Percentiles rank a stretch among this genome's conserved stretches.
Conservation (phyloP, 2,329 filamentous ascomycete genomes). For the Cladosporium colombiae region DNA sequence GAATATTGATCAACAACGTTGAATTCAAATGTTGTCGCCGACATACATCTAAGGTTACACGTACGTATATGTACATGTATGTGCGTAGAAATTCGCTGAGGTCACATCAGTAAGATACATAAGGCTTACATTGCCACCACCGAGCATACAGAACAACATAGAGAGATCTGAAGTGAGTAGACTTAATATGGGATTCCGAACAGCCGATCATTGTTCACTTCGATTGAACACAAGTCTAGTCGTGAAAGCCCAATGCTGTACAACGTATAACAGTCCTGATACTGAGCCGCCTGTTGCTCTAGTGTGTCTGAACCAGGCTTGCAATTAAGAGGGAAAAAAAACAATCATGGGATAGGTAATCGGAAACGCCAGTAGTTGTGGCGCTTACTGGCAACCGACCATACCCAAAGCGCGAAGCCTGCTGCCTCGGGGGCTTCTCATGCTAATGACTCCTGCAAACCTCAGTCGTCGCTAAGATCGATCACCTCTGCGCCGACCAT, state of each 20-base stretch:
- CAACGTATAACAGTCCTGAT: background rate
- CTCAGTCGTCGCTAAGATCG: constrained; percentile 6
- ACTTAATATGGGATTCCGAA: background rate
- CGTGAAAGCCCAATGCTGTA: background rate
- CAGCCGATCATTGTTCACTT: background rate
- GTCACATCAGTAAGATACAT: no score
- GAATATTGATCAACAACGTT: background rate
- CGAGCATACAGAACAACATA: no score
- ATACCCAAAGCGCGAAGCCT: no score
- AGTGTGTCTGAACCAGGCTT: background rate
- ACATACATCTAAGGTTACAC: no score
- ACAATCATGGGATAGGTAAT: no score
- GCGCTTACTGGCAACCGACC: no score
- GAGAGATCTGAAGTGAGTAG: no score
- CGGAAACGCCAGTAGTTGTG: no score
- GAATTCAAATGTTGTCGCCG: background rate
- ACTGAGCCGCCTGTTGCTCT: background rate
- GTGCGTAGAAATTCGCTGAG: no score
- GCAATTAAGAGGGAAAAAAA: background rate
- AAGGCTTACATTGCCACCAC: background rate
- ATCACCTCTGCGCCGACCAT: background rate
- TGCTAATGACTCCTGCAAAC: no score
- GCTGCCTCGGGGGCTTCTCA: no score
- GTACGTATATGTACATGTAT: no score
- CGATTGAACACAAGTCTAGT: background rate